Base-by-base conservation (phyloP, 768 basidiomycete genomes). In the Boletus reticuloceps region DNA sequence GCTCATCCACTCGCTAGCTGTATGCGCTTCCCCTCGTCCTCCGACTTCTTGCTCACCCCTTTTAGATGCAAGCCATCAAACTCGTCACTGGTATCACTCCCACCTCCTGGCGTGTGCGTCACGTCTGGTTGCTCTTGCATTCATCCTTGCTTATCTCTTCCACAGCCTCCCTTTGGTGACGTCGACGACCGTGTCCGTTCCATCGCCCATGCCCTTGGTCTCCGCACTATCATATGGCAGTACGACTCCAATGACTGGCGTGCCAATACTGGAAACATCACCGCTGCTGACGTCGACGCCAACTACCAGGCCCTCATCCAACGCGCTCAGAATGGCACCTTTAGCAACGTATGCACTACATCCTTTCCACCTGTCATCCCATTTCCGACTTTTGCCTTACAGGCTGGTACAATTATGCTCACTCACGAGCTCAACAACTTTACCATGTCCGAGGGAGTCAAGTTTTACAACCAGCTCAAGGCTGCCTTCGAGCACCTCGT, bases 231-330 rank as follows among this genome's bases (percentile, higher is more conserved):
- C 64, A 75, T 92, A 48, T 93, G 91, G 91, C 68, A 75, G 60
- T 83, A 79, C 56, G 84, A 88, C 62, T 80, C 84, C n/a, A 73
- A 78, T 38, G 90, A 94, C 69, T 91, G 89, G 89, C 79, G 82
- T 64, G 81, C 78, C 25, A 80, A 82, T 6, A 75, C 74, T 2
- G 77, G 74, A 4, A 71, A 71, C 36, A 59, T 78, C 42, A 79
- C 77, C 10, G 67, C 69, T 2, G 76, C 77, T 27, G 68, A 76
- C 31, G 75, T 86, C 17, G 77, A 82, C 47, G 63, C 67, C 45
- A 80, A 83, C 59, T 89, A 89, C 62, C 66, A 83, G 50, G 58
- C 50, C 9, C 77, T 91, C 67, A 72, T 88, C 29, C 47, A 74
- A 22, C 71, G 72, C 19, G 80, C 80, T 6, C 61, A 69, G 25